These are phyloP conservation scores for Monosporascus sp. DNA, from an alignment of 2,329 filamentous ascomycete species.

Conservation along the genomic window DNA sequence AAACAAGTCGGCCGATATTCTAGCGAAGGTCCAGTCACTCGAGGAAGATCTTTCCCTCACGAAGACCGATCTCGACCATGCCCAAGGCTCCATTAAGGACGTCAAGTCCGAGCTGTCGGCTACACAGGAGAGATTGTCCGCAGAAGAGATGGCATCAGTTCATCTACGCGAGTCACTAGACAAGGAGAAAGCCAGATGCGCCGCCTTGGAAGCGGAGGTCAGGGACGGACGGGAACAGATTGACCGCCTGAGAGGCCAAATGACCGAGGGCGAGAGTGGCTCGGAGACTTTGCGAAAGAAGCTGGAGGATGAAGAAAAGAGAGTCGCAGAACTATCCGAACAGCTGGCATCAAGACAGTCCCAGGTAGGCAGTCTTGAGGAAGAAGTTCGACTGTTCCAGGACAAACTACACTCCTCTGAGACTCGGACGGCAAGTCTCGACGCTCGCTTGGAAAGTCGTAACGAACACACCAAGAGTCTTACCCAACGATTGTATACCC, in stretches of 20 bases:
- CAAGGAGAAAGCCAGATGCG: constrained; percentile 47
- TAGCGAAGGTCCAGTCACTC: constrained; percentile 53
- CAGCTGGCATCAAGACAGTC: constrained; percentile 70
- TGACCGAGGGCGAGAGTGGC: constrained; percentile 78
- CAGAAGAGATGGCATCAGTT: constrained; percentile 45
- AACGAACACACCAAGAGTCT: constrained; percentile 73
- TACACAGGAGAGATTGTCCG: constrained; percentile 45
- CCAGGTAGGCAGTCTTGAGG: constrained; percentile 69
- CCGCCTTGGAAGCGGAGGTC: constrained; percentile 51
- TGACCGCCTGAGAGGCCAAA: constrained; percentile 60
- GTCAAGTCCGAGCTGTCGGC: constrained; percentile 53
- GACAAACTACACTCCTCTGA: constrained; percentile 56
- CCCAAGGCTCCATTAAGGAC: constrained; percentile 48
- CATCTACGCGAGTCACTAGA: constrained; percentile 49
- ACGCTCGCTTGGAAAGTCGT: constrained; percentile 60
- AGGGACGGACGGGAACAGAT: constrained; percentile 65
- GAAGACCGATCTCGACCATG: constrained; percentile 57
- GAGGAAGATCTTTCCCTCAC: constrained; percentile 56
- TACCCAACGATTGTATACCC: constrained; percentile 73
- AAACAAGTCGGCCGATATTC: constrained; percentile 50
- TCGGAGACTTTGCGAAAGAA: constrained; percentile 72
- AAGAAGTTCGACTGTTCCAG: constrained; percentile 65
- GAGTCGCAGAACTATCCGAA: constrained; percentile 60
- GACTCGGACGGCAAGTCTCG: constrained; percentile 43
- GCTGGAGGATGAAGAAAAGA: constrained; percentile 69